Evolutionary conservation across 495 filamentous ascomycete species (phyloP), one percentile per base, ranked within the genome.

Genomic region (Neurospora sp.): DNA sequence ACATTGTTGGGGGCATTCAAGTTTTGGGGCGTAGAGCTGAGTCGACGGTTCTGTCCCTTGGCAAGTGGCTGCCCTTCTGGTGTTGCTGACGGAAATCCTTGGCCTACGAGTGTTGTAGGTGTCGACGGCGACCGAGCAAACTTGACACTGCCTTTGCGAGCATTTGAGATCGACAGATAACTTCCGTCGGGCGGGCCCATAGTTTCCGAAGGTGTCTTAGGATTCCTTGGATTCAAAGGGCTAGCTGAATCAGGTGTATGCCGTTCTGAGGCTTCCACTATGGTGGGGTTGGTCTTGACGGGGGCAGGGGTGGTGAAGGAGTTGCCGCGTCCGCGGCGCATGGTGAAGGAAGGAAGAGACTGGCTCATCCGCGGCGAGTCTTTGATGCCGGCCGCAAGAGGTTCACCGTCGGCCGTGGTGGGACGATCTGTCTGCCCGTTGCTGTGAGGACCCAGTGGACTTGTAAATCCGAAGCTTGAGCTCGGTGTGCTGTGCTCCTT

Each of bases 141-240:
- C 40, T 39, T 78, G 66, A 41, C 73, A 73, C 53, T 88, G 44
- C 83, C 80, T 73, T 84, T 81, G 12, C 77, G 75, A 18, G 75
- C 72, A 71, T 84, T 82, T 7, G 92, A 94, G 71, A 96, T 94
- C 3, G 93, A 93, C 27, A 96, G 82, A 27, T 87, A 88, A 79
- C 92, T 96, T 1, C 93, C 89, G 78, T 97, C 93, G n/a, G 91
- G 92, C 27, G 92, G 91, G 37, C 89, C 83, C 77, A 93, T 85
- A 66, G 85, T 84, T 71, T 94, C 93, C 73, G 87, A 89, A 1
- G 95, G 95, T 1, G 95, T 98, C 69, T 85, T 91, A 42, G 95
- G 95, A 71, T 82, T 86, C 66, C 88, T 83, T 73, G 79, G 78
- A 73, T 80, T 83, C 70, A 87, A 76, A 69, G 88, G 87, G 77